Evolutionary conservation across 805 yeast species (phyloP).

Genomic region (Pichia deserticola): DNA sequence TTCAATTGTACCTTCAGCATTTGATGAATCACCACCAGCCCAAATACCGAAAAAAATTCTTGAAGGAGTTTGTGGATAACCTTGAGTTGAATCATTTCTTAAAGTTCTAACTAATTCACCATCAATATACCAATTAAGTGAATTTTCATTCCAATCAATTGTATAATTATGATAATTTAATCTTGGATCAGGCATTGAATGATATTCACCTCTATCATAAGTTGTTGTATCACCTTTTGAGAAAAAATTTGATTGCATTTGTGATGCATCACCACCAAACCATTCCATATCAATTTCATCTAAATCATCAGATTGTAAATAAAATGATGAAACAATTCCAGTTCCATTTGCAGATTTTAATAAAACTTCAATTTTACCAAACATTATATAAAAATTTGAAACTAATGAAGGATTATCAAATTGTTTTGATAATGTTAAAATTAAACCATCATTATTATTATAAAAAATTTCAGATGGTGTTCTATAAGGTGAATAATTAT

Average conservation of each 20-base stretch:
- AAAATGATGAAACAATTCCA: constrained; percentile 77
- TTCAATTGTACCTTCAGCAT: constrained; percentile 60
- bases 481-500: constrained; percentile 36
- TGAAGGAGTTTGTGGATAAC: constrained; percentile 94
- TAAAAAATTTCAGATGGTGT: constrained; percentile 40
- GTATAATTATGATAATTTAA: constrained; percentile 66
- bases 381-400: constrained; percentile 81
- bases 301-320: constrained; percentile 72
- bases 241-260: constrained; percentile 74
- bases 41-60: constrained; percentile 52
- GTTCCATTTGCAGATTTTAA: constrained; percentile 67
- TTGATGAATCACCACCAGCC: constrained; percentile 76
- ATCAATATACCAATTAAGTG: constrained; percentile 65
- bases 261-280: constrained; percentile 70
- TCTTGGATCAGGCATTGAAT: constrained; percentile 50
- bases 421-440: constrained; percentile 50
- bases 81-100: constrained; percentile 47
- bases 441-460: constrained; percentile 49
- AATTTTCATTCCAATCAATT: constrained; percentile 71
- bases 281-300: constrained; percentile 90
- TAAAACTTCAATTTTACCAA: constrained; percentile 71
- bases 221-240: constrained; percentile 73
- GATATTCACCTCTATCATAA: constrained; percentile 75
- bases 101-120: constrained; percentile 64
- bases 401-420: constrained; percentile 72